Evolutionary conservation across 768 basidiomycete species (phyloP), one percentile per base, ranked within the genome.

Genomic region (Pleurotus djamor): DNA sequence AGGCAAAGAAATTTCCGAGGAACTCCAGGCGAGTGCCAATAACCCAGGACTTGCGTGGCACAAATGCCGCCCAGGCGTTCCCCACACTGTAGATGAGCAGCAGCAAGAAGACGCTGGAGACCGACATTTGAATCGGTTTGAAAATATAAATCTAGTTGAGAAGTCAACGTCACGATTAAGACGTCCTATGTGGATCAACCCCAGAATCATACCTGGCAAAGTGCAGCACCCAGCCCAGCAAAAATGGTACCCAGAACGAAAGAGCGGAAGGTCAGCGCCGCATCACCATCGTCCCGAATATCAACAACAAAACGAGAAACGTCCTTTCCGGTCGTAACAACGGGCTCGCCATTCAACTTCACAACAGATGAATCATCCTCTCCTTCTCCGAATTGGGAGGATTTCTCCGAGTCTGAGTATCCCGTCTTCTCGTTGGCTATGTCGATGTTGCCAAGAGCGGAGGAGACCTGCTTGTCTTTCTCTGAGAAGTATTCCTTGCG

Each of bases 271-370:
- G 84, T 86, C 32, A 86, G 65, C 1, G 85, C 77, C 14, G 74
- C 70, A 54, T 85, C 85, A 10, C 77, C 81, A 63, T 86, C 84
- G 67, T 87, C 86, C 28, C 83, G 76, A 17, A 80, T 47, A 64
- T 85, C 84, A 59, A 86, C 75, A n/a, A 80, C 77, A 61, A 77
- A 83, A 34, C 73, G 74, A 0, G 83, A 83, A 58, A 85, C 82
- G 64, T 85, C 83, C 48, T 61, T 66, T 36, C 83, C 83, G 49
- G 69, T 74, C 3, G 69, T 74, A 52, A 79, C 71, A n/a, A 79
- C 70, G 1, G 76, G 76, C 66, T 79, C 77, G 33, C 76, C 76
- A 21, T 77, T 74, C 48, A 68, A 63, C 37, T 64, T 70, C 47
- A 69, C 58, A 1, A 72, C 73, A 16, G 44, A 48, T n/a, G 28